Conservation (phyloP, 176 grass and related monocot genomes). For the Musa schizocarpa region DNA sequence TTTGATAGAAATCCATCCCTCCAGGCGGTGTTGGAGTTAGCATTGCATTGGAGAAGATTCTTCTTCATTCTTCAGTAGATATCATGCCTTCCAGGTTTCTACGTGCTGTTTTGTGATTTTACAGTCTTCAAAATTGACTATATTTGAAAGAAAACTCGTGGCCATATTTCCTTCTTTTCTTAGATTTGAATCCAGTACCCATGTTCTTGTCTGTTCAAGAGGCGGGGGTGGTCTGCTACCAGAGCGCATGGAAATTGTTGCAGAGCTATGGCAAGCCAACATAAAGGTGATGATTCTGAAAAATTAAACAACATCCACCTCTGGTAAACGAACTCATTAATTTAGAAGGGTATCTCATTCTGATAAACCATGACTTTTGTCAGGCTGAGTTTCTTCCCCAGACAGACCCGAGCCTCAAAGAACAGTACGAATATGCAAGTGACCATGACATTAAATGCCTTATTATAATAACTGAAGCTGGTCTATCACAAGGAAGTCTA, state of each 20-base stretch:
- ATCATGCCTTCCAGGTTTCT: constrained; percentile 50
- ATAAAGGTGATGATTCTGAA: constrained; percentile 50
- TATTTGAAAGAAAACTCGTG: not conserved
- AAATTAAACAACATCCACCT: not conserved
- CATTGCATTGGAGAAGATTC: constrained; percentile 89
- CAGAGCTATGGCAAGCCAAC: constrained; percentile 83
- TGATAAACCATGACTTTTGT: not conserved
- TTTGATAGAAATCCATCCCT: constrained; percentile 57
- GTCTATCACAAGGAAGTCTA: constrained; percentile 59
- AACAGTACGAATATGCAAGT: constrained; percentile 96
- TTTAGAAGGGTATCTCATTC: not conserved
- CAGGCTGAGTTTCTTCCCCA: constrained; percentile 84
- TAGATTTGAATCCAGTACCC: constrained; percentile 62
- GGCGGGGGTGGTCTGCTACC: constrained; percentile 73
- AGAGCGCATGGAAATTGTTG: constrained; percentile 82
- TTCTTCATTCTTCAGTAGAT: constrained; percentile 67
- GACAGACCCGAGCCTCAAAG: constrained; percentile 88
- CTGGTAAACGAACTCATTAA: not conserved
- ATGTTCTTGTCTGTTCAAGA: constrained; percentile 92
- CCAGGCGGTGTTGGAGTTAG: constrained; percentile 90
- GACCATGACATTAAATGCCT: constrained; percentile 88
- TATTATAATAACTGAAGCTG: constrained; percentile 83
- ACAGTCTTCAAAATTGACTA: not conserved
- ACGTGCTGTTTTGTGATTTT: constrained; percentile 22
- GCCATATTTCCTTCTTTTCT: constrained; percentile 12